Conservation (phyloP, 805 yeast species). For the Metschnikowia lochheadii region DNA sequence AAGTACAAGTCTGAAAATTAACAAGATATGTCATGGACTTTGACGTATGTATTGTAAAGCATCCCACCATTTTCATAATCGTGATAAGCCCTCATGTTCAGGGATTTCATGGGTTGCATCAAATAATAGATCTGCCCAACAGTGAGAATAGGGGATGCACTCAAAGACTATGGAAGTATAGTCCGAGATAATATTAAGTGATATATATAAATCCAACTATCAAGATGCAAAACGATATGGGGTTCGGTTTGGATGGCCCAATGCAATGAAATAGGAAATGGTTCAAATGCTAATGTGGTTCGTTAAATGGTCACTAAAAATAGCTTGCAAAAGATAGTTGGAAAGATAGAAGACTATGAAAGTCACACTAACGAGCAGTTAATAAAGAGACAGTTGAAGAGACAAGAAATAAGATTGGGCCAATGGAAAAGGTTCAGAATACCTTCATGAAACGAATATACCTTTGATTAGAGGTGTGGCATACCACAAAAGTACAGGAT, state of each 20-base stretch:
- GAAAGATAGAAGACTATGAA: no score
- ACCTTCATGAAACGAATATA: no score
- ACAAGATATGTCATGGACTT: constrained; percentile 70
- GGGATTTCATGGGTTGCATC: not conserved
- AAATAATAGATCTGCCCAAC: not conserved
- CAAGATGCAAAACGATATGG: not conserved
- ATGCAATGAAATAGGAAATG: not conserved
- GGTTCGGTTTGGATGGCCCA: not conserved
- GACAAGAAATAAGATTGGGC: no score
- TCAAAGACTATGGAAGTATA: not conserved
- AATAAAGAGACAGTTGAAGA: no score
- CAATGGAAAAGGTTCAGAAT: no score
- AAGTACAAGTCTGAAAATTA: no score
- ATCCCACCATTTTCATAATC: constrained; percentile 39
- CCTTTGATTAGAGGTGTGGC: no score
- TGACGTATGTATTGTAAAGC: constrained; percentile 59
- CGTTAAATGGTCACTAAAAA: constrained; percentile 4
- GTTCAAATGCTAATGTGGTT: constrained; percentile 4
- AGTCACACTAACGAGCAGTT: no score
- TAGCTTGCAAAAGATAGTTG: not conserved
- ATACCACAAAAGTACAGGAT: no score
- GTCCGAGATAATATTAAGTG: not conserved
- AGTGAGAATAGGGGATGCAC: not conserved
- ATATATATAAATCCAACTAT: not conserved
- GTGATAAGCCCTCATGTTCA: constrained; percentile 38